Base-by-base conservation (phyloP, 768 basidiomycete species). In the Naganishia onofrii region DNA sequence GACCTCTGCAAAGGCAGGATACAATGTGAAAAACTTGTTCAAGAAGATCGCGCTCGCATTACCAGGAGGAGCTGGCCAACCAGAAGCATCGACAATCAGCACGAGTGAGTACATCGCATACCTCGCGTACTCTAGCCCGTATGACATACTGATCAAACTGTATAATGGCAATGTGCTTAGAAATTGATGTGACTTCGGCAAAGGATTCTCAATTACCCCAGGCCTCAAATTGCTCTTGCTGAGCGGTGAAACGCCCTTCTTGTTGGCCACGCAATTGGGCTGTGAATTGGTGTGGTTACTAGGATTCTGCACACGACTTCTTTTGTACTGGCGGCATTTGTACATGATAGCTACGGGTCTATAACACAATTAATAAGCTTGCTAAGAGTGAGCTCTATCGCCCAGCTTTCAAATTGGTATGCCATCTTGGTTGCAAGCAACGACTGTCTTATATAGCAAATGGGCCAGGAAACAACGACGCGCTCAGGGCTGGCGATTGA, bases 31-130 rank as follows among this genome's bases (percentile, higher is more conserved):
- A 84, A 91, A 91, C 74, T 82, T 99, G 74, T 99, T 99, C 86
- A 94, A 97, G 84, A 98, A 98, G 85, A 99, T 99, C 74, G 96
- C 96, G 0, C 88, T 98, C 89, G 93, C 93, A 2, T 82, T 99
- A 60, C 95, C 96, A 23, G 96, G 96, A 15, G 93, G 93, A 87
- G 92, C 94, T 76, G 58, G 79, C 10, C 79, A 81, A 60, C 76
- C 65, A 23, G 92, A 90, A 79, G 91, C 89, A 44, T 75, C 74
- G 17, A 71, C 74, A 26, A 75, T 74, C 29, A 83, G 82, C 72
- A 84, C 73, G 26, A 66, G 56, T 58, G 46, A 63, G 68, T 69
- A 9, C 2, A 28, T 32, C 17, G 21, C 26, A 57, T 54, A 7
- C 58, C 19, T 57, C 31, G 55, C 19, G 21, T 2, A 55, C 32